Evolutionary conservation across 2,329 filamentous ascomycete species (phyloP).

Genomic region (Gnomoniopsis sp.): DNA sequence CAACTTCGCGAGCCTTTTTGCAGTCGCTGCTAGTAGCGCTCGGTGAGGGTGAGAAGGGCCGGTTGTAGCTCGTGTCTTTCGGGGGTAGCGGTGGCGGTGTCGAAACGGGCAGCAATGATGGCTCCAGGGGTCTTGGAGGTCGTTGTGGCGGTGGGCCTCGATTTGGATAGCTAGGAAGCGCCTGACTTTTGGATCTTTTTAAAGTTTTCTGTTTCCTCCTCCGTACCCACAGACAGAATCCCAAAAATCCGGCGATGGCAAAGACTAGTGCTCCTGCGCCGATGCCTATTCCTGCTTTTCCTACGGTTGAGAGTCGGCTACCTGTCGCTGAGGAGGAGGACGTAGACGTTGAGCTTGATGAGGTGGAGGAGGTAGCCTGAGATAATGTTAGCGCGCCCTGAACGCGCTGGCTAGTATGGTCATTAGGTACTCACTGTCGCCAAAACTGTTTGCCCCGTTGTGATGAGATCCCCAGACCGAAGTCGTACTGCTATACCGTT

Average conservation of each 20-base stretch:
- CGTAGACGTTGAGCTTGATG: neutral
- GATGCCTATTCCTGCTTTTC: slow-evolving; percentile 24
- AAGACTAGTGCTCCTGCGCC: slow-evolving; percentile 23
- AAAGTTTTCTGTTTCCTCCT: slow-evolving; percentile 17
- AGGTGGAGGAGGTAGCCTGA: slow-evolving; percentile 6
- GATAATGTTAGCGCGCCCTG: neutral
- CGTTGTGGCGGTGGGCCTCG: slow-evolving; percentile 2
- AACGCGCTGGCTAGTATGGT: neutral
- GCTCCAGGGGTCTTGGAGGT: slow-evolving; percentile 2
- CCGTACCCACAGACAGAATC: slow-evolving; percentile 22
- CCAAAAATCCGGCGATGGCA: slow-evolving; percentile 16
- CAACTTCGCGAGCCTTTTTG: neutral
- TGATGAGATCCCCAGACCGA: slow-evolving; percentile 10
- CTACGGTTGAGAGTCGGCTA: slow-evolving; percentile 19
- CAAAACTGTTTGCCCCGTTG: slow-evolving; percentile 10
- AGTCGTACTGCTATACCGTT: slow-evolving; percentile 12
- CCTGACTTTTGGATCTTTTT: neutral
- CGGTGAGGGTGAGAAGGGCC: neutral
- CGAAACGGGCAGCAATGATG: neutral
- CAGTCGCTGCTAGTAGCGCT: slow-evolving; percentile 2
- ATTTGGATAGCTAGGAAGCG: slow-evolving; percentile 4
- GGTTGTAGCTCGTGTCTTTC: neutral
- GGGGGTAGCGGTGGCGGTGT: neutral
- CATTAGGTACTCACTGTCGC: slow-evolving; percentile 3
- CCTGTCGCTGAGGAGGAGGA: neutral